phyloP scores from a whole-genome alignment of 345 rosid species.

The Excoecaria cochinchinensis region DNA sequence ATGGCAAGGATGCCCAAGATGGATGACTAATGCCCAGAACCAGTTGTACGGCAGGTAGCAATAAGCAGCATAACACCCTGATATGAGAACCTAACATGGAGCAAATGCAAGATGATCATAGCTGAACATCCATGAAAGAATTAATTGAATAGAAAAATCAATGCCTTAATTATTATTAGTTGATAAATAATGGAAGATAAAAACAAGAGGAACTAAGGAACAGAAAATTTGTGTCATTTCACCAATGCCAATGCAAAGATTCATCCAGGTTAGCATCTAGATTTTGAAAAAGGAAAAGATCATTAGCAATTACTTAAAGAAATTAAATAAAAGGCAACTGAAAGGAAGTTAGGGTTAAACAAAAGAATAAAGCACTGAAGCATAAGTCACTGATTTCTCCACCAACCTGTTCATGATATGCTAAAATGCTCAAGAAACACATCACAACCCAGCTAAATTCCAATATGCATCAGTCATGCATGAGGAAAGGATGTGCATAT shows the following conservation, averaged over 20 bases:
- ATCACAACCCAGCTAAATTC: background rate
- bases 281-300: background rate
- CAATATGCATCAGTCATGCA: background rate
- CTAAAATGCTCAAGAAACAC: background rate
- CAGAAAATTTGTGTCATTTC: background rate
- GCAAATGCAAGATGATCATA: conserved; percentile 22
- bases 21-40: conserved; percentile 52
- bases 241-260: background rate
- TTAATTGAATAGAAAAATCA: background rate
- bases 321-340: no score
- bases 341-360: no score
- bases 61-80: conserved; percentile 44
- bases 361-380: background rate
- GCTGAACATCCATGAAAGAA: background rate
- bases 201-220: background rate
- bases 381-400: background rate
- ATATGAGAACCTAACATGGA: conserved; percentile 49
- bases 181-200: background rate
- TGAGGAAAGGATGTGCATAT: background rate
- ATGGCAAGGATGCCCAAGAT: conserved; percentile 60
- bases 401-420: background rate
- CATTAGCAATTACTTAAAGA: no score
- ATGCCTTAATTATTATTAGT: background rate
- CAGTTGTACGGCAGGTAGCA: conserved; percentile 49
- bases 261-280: background rate